Evolutionary conservation across 2,329 filamentous ascomycete genomes (phyloP).

Genomic region (Diaporthe batatas): DNA sequence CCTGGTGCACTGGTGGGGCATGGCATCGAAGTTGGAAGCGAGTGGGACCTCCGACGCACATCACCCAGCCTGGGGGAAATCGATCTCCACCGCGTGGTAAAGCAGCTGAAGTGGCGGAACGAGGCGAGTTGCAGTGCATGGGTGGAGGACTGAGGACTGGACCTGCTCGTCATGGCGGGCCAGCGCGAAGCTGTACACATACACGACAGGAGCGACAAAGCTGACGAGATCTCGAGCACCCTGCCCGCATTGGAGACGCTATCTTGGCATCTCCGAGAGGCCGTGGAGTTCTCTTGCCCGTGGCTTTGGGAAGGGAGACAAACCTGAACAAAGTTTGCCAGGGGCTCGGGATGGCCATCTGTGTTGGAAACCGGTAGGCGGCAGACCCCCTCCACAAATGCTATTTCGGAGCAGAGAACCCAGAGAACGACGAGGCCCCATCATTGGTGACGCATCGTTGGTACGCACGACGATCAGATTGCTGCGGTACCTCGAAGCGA

Average conservation of each 20-base stretch:
- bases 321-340: conserved; percentile 12
- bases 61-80: conserved; percentile 27
- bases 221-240: not conserved
- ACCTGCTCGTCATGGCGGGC: not conserved
- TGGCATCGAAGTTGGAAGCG: conserved; percentile 38
- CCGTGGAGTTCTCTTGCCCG: conserved; percentile 4
- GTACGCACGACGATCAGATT: conserved; percentile 19
- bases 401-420: not conserved
- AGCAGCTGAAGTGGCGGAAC: not conserved
- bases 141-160: not conserved
- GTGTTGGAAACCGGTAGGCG: not conserved
- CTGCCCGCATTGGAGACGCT: not conserved
- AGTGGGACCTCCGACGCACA: conserved; percentile 29
- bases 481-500: conserved; percentile 9
- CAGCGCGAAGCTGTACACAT: not conserved
- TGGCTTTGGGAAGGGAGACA: conserved; percentile 3
- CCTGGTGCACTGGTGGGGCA: conserved; percentile 32
- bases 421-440: not conserved
- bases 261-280: conserved; percentile 9
- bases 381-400: not conserved
- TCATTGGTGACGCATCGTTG: conserved; percentile 2
- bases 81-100: conserved; percentile 25
- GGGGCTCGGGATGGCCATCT: not conserved
- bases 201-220: not conserved
- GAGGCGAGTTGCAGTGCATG: not conserved